Evolutionary conservation across 495 filamentous ascomycete species (phyloP), one percentile per base, ranked within the genome.

Genomic region (Paragyromitra xinjiangensis): DNA sequence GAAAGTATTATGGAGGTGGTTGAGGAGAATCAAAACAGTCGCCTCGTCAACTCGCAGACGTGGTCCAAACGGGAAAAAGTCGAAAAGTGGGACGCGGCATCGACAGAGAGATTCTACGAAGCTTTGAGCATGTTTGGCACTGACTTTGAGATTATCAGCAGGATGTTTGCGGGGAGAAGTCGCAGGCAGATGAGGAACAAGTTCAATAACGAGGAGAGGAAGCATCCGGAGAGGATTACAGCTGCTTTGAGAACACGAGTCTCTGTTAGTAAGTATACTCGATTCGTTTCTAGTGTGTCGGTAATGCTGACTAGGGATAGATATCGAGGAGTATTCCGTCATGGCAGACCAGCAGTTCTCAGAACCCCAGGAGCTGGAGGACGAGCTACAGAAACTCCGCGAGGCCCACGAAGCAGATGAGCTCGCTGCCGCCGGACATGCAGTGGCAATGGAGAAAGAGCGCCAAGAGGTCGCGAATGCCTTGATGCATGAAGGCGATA

Each of bases 131-230:
- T 92, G 88, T 97, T 96, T 82, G 96, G 95, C 37, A 97, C 94
- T 0, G 94, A 98, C 82, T 98, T 98, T 82, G 88, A 90, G 83
- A 92, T 93, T 78, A 96, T 99, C 80, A 88, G 89, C 79, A 90
- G 89, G 73, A 86, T 97, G 86, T 97, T 99, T 81, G 89, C 90
- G 0, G 89, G 89, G 39, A 88, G 92, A 24, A 92, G 86, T 29
- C 87, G 95, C 63, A 89, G 90, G 19, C 90, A 93, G 78, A 90
- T 98, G 82, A 97, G 98, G 85, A 84, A 92, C 59, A 99, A 98
- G 83, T 99, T 96, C 85, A 92, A 92, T 77, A 92, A 91, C 66
- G 95, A 99, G 84, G 96, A 98, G 84, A 87, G 89, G n/a, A 85
- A 88, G n/a, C 86, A 93, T 77, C 90, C 92, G 2, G 82, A 85